Percentiles rank a stretch among this genome's conserved stretches.
Evolutionary conservation across 768 basidiomycete species (phyloP).

Genomic region (Tricholoma matsutake): DNA sequence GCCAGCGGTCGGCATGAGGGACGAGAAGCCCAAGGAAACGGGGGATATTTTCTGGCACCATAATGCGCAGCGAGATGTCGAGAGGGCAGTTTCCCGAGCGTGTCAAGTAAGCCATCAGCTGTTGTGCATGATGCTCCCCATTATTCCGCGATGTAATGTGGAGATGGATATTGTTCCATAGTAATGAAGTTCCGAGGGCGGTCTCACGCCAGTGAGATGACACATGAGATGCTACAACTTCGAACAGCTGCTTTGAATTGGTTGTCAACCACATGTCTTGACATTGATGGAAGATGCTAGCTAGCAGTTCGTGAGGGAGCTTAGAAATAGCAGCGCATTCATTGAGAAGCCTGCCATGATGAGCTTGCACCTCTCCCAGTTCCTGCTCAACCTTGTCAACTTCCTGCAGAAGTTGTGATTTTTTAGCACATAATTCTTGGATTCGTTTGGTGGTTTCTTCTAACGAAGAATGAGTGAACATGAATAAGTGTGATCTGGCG

Average conservation of each 20-base stretch:
- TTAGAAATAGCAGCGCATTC: constrained; percentile 29
- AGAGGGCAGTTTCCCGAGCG: constrained; percentile 37
- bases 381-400: constrained; percentile 30
- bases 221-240: constrained; percentile 42
- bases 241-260: constrained; percentile 22
- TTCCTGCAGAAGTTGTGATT: constrained; percentile 30
- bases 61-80: constrained; percentile 32
- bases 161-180: constrained; percentile 43
- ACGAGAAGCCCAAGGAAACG: constrained; percentile 30
- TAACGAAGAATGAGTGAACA: not conserved
- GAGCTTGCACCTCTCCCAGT: constrained; percentile 28
- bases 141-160: constrained; percentile 22
- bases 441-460: constrained; percentile 19
- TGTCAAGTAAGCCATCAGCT: constrained; percentile 34
- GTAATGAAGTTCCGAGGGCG: constrained; percentile 35
- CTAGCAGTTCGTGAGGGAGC: constrained; percentile 41
- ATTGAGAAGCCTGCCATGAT: constrained; percentile 34
- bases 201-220: constrained; percentile 43
- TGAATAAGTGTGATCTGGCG: not conserved
- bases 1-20: constrained; percentile 37
- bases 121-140: constrained; percentile 14
- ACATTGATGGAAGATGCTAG: constrained; percentile 35
- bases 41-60: constrained; percentile 20
- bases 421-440: constrained; percentile 24
- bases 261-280: constrained; percentile 15